Evolutionary conservation across 2,329 filamentous ascomycete species (phyloP).

Genomic region (Trichoderma sp.): DNA sequence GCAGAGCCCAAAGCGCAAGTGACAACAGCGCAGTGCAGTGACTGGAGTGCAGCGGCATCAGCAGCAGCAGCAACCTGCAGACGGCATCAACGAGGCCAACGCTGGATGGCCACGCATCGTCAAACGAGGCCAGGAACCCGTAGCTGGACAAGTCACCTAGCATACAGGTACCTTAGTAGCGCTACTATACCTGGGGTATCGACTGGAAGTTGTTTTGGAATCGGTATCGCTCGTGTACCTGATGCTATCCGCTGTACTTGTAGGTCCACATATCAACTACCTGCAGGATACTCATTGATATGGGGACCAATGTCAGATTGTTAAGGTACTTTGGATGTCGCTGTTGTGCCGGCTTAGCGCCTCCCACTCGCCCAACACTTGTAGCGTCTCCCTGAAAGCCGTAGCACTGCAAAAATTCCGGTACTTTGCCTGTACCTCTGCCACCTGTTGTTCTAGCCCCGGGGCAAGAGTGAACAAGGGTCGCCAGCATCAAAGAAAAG

Average conservation of each 20-base stretch:
- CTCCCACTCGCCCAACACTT: background rate
- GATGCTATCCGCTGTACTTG: background rate
- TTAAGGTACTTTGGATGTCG: background rate
- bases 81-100: background rate
- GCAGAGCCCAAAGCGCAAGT: slow-evolving; percentile 10
- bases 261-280: background rate
- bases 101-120: background rate
- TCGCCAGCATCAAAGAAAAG: background rate
- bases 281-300: background rate
- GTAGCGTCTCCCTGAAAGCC: background rate
- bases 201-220: background rate
- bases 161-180: background rate
- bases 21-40: slow-evolving; percentile 2
- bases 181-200: background rate
- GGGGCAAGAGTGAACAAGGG: background rate
- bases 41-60: slow-evolving; percentile 6
- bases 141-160: background rate
- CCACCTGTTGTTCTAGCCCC: background rate
- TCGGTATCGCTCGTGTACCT: background rate
- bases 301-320: background rate
- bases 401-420: background rate
- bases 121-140: background rate
- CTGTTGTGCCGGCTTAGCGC: background rate
- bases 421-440: background rate
- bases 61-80: slow-evolving; percentile 12